Evolutionary conservation across 768 basidiomycete species (phyloP).

Genomic region (Termitomyces sp.): DNA sequence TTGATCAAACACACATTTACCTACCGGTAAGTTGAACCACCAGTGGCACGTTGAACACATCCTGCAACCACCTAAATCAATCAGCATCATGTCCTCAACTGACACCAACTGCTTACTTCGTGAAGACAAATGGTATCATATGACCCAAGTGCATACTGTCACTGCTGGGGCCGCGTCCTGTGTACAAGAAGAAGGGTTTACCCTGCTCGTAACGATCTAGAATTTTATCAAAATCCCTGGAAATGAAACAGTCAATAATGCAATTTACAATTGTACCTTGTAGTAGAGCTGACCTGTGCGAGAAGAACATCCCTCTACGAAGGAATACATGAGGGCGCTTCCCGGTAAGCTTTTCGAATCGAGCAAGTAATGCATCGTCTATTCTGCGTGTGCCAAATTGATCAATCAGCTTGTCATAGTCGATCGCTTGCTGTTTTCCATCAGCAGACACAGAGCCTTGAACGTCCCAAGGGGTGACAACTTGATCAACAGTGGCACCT

Average conservation of each 20-base stretch:
- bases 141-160: conserved; percentile 98
- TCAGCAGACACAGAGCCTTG: conserved; percentile 86
- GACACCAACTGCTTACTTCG: conserved; percentile 62
- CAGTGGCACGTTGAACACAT: conserved; percentile 90
- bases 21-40: conserved; percentile 94
- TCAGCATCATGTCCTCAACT: background rate
- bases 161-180: conserved; percentile 94
- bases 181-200: conserved; percentile 98
- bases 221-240: conserved; percentile 89
- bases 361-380: conserved; percentile 71
- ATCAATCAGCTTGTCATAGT: conserved; percentile 93
- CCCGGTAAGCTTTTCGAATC: conserved; percentile 92
- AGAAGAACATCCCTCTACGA: conserved; percentile 94
- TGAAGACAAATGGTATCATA: conserved; percentile 96
- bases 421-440: conserved; percentile 90
- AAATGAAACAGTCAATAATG: background rate
- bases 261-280: background rate
- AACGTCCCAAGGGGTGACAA: conserved; percentile 98
- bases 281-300: conserved; percentile 73
- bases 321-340: conserved; percentile 84
- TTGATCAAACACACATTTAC: conserved; percentile 8
- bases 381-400: conserved; percentile 92
- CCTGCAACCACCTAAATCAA: conserved; percentile 83
- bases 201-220: conserved; percentile 94
- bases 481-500: conserved; percentile 49